Conservation (phyloP, 768 basidiomycete species). For the Gloeophyllum trabeum region DNA sequence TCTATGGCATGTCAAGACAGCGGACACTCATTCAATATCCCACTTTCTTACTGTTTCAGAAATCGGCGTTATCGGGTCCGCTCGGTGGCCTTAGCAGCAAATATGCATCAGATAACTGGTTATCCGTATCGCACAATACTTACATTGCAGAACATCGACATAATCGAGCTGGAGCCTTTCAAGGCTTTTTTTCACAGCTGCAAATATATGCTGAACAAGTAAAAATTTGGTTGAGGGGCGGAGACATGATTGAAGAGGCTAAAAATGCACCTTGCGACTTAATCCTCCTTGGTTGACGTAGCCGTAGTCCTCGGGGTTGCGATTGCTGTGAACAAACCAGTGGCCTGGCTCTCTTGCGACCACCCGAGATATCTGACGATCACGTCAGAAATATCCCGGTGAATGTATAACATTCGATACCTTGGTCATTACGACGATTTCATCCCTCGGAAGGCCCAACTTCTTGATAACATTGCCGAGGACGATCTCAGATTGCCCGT, state of each 20-base stretch:
- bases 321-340: too few relatives aligned
- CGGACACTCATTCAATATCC: background rate
- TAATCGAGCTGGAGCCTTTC: constrained; percentile 32
- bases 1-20: constrained; percentile 7
- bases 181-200: constrained; percentile 26
- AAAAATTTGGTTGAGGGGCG: too few relatives aligned
- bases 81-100: constrained; percentile 12
- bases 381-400: too few relatives aligned
- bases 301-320: too few relatives aligned
- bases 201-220: constrained; percentile 46
- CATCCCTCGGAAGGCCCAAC: constrained; percentile 31
- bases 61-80: constrained; percentile 25
- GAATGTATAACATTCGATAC: too few relatives aligned
- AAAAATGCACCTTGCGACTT: too few relatives aligned
- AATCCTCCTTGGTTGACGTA: constrained; percentile 25
- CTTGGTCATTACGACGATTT: constrained; percentile 39
- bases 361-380: too few relatives aligned
- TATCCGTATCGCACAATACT: too few relatives aligned
- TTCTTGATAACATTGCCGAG: constrained; percentile 32
- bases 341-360: too few relatives aligned
- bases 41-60: constrained; percentile 25
- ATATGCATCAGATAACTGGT: background rate
- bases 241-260: too few relatives aligned
- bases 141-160: constrained; percentile 33
- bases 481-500: constrained; percentile 26